Evolutionary conservation across 148 eudicot genomes (phyloP), one percentile per base, ranked within the genome.

Genomic region (Rhododendron mucronatum): DNA sequence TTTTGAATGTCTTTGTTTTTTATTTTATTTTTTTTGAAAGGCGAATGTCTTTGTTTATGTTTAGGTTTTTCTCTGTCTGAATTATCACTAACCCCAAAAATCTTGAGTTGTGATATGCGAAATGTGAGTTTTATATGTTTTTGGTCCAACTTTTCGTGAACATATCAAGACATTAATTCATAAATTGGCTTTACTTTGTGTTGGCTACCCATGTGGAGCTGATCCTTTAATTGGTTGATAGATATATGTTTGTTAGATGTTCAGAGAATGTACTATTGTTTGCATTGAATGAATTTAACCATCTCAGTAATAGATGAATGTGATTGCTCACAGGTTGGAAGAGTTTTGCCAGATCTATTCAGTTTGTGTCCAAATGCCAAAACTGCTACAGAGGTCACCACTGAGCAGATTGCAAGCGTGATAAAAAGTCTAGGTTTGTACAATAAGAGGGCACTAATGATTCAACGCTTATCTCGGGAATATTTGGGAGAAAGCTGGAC

Each of bases 401-500:
- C 74, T 28, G 75, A 82, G 55, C 89, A 93, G 73, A 93, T 96
- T 44, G 84, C 84, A 61, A 85, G 88, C 47, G 82, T 90, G 80
- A 95, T 91, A 85, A 86, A 83, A 85, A 89, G 92, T 84, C 86
- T 96, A 73, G 98, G 99, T 59, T 87, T 95, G 85, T 87, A 91
- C 2, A 88, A 83, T 74, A 95, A 91, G 91, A 91, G 95, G 89
- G 89, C 99, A 21, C 53, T 47, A 21, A 89, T 75, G 91, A 93
- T 96, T 89, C 90, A 89, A 23, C 90, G 89, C 20, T 88, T 96
- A 76, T 96, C 98, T 16, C 78, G 12, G 63, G 93, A 95, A 86
- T 96, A 95, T 88, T 73, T 95, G 86, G 89, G 79, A 41, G 90
- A 91, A 21, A 74, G 87, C 18, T 96, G 99, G 98, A 93, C 96